Evolutionary conservation across 2,329 filamentous ascomycete species (phyloP).

Genomic region (Geosmithia flava): DNA sequence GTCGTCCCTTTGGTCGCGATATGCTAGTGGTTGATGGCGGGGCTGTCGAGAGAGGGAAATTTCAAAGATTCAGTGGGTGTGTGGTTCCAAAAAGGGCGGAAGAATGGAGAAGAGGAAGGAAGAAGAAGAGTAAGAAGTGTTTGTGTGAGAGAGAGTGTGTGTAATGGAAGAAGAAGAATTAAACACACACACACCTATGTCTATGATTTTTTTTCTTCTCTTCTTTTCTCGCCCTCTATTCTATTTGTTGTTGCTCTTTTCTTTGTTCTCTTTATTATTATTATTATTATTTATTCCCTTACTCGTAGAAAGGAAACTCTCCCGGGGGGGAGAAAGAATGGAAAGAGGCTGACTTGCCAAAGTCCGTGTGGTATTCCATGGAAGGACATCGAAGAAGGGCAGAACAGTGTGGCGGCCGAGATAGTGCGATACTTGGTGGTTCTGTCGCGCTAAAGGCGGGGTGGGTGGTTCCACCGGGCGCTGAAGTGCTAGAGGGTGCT

Average conservation of each 20-base stretch:
- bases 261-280: neutral
- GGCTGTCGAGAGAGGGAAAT: neutral
- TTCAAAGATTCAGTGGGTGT: neutral
- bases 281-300: neutral
- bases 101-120: slow-evolving; percentile 1
- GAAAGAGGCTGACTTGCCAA: neutral
- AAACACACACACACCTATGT: neutral
- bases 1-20: slow-evolving; percentile 1
- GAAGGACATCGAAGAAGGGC: slow-evolving; percentile 28
- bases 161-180: neutral
- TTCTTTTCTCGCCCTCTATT: no score
- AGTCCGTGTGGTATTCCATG: slow-evolving; percentile 22
- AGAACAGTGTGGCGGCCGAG: slow-evolving; percentile 24
- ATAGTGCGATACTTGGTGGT: slow-evolving; percentile 12
- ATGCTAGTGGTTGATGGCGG: neutral
- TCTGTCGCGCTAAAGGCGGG: neutral
- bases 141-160: neutral
- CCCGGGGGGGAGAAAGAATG: no score
- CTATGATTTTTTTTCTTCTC: neutral
- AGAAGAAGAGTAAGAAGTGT: neutral
- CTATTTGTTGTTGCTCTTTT: no score
- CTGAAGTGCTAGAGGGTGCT: no score
- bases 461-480: neutral
- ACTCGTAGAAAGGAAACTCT: neutral
- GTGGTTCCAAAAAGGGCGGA: slow-evolving; percentile 1